Evolutionary conservation across 2,329 filamentous ascomycete species (phyloP).

Genomic region (Bipolaris sorokiniana): DNA sequence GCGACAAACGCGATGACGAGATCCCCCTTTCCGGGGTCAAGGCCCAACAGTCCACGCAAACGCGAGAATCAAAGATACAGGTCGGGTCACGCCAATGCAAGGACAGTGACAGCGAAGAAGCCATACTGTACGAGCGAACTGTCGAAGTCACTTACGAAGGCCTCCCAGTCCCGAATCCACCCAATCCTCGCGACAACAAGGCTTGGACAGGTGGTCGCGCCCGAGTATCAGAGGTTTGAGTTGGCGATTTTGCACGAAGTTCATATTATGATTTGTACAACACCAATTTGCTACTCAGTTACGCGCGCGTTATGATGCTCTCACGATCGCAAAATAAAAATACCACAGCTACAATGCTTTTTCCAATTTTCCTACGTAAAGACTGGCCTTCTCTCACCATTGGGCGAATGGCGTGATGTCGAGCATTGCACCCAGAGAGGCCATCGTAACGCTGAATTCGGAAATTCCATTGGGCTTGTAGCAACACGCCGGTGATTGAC

Average conservation of each 20-base stretch:
- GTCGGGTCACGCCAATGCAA: constrained; percentile 3
- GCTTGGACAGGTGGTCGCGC: constrained; percentile 4
- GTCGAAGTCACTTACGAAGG: constrained; percentile 27
- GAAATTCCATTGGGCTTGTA: not conserved
- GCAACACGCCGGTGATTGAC: not conserved
- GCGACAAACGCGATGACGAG: constrained; percentile 8
- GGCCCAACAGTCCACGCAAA: not conserved
- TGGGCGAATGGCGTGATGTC: not conserved
- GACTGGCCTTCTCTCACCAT: too few relatives aligned
- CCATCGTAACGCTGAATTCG: too few relatives aligned
- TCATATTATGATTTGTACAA: not conserved
- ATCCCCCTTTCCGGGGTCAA: constrained; percentile 13
- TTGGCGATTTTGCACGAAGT: not conserved
- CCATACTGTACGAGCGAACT: constrained; percentile 27
- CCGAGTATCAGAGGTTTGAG: not conserved
- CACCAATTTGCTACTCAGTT: not conserved
- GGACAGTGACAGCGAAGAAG: constrained; percentile 26
- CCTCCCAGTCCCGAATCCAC: not conserved
- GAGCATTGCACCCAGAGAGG: not conserved
- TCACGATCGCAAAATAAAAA: not conserved
- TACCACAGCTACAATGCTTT: not conserved
- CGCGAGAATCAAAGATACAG: constrained; percentile 5
- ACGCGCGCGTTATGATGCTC: not conserved
- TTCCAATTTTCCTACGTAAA: not conserved
- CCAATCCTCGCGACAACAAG: constrained; percentile 1